These are phyloP conservation scores for Trichomonas gallinae DNA, from an alignment of 208 protist genomes.

Conservation along the genomic window DNA sequence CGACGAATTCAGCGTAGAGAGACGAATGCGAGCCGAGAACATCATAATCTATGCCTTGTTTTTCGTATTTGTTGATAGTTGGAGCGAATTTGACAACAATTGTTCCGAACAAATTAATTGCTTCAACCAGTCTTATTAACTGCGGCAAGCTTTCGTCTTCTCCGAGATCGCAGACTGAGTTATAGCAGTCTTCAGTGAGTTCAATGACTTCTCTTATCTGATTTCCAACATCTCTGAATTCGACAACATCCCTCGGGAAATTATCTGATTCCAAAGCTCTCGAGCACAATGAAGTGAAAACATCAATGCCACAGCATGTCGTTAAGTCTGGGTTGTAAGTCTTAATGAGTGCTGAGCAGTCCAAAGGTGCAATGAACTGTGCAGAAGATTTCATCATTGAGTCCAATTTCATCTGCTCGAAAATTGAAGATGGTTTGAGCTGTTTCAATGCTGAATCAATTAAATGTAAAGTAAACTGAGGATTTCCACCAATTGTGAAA, in stretches of 20 bases:
- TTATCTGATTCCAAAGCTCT: not conserved
- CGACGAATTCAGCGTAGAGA: not conserved
- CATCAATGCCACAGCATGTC: not conserved
- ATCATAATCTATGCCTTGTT: not conserved
- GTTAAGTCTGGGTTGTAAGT: not conserved
- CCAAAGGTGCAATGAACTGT: not conserved
- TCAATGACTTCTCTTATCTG: not conserved
- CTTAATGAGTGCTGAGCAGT: not conserved
- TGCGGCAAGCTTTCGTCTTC: not conserved
- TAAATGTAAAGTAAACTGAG: too few relatives aligned
- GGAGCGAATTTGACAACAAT: not conserved
- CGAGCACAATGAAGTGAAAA: not conserved
- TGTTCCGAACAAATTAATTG: not conserved
- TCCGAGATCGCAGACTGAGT: not conserved
- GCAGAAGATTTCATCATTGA: not conserved
- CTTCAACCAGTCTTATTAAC: not conserved
- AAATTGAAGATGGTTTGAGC: not conserved
- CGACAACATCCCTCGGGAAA: not conserved
- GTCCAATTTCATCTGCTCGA: not conserved
- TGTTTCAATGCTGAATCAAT: not conserved
- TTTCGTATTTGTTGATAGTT: not conserved
- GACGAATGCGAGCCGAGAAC: not conserved
- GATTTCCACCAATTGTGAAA: not conserved
- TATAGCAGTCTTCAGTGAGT: not conserved
- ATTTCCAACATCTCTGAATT: slow-evolving; percentile 6